Percentiles rank a stretch among this genome's conserved stretches.
Conservation (phyloP, 352 stramenopile species). For the Aphanomyces astaci region DNA sequence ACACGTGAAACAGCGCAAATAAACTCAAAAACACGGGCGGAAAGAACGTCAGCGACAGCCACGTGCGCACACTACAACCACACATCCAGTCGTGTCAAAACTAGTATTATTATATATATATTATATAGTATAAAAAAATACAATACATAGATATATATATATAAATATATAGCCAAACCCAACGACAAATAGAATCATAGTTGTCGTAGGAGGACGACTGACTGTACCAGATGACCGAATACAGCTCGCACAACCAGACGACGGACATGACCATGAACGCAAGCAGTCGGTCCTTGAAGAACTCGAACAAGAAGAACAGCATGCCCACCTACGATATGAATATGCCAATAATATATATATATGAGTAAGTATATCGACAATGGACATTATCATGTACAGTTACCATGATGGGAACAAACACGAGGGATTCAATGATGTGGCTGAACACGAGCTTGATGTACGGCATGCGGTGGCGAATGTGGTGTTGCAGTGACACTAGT, state of each 20-base stretch:
- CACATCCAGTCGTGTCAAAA: background rate
- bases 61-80: slow-evolving; percentile 62
- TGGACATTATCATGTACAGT: too few relatives aligned
- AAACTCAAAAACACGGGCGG: slow-evolving; percentile 88
- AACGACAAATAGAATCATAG: too few relatives aligned
- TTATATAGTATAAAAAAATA: too few relatives aligned
- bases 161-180: too few relatives aligned
- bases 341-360: too few relatives aligned
- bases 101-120: background rate
- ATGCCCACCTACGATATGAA: slow-evolving; percentile 88
- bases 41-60: slow-evolving; percentile 72
- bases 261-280: slow-evolving; percentile 85
- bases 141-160: too few relatives aligned
- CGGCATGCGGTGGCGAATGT: slow-evolving; percentile 58
- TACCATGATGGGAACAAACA: slow-evolving; percentile 92
- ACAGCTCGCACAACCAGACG: slow-evolving; percentile 86
- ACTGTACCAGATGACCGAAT: slow-evolving; percentile 81
- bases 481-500: slow-evolving; percentile 73
- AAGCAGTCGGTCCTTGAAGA: slow-evolving; percentile 89
- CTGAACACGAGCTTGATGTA: slow-evolving; percentile 71
- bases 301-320: slow-evolving; percentile 94
- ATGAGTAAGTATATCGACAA: too few relatives aligned
- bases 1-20: slow-evolving; percentile 93
- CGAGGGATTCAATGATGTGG: slow-evolving; percentile 87
- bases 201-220: too few relatives aligned